Percentiles rank a stretch among this genome's conserved stretches.
Conservation (phyloP, 192 early-diverging fungal species). For the Mycoemilia scoparia region DNA sequence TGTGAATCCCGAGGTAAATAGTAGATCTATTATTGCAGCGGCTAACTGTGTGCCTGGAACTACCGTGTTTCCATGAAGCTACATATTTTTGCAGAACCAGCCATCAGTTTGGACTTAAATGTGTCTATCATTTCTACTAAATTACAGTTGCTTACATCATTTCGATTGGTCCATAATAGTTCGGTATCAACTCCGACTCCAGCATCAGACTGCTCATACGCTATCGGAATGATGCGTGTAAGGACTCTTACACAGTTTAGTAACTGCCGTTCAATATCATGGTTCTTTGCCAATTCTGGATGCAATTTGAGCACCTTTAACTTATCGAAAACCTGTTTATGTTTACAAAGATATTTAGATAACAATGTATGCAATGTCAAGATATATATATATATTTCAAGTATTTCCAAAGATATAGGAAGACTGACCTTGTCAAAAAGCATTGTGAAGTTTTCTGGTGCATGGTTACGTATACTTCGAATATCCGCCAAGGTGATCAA, state of each 20-base stretch:
- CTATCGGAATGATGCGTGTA: conserved; percentile 67
- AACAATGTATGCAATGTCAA: too few species aligned
- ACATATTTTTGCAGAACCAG: too few species aligned
- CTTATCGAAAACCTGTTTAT: conserved; percentile 28
- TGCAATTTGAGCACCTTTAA: conserved; percentile 30
- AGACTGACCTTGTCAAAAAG: conserved; percentile 59
- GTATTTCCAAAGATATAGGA: too few species aligned
- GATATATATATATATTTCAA: too few species aligned
- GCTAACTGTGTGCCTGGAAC: conserved; percentile 34
- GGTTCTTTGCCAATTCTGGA: conserved; percentile 26
- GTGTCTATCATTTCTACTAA: too few species aligned
- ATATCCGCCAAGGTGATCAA: conserved; percentile 72
- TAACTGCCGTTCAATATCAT: conserved; percentile 39
- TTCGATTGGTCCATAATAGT: conserved; percentile 22
- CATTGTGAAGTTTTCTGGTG: conserved; percentile 58
- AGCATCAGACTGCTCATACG: conserved; percentile 42
- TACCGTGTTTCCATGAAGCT: too few species aligned
- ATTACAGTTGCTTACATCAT: conserved; percentile 21
- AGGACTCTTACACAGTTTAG: conserved; percentile 70
- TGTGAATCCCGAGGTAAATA: conserved; percentile 54
- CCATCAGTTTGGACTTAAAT: too few species aligned
- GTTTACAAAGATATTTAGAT: too few species aligned
- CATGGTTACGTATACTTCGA: conserved; percentile 49
- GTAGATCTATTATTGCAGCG: conserved; percentile 27
- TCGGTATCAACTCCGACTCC: conserved; percentile 14